Evolutionary conservation across 352 stramenopile genomes (phyloP), one percentile per base, ranked within the genome.

Genomic region (Globisporangium orthogonon): DNA sequence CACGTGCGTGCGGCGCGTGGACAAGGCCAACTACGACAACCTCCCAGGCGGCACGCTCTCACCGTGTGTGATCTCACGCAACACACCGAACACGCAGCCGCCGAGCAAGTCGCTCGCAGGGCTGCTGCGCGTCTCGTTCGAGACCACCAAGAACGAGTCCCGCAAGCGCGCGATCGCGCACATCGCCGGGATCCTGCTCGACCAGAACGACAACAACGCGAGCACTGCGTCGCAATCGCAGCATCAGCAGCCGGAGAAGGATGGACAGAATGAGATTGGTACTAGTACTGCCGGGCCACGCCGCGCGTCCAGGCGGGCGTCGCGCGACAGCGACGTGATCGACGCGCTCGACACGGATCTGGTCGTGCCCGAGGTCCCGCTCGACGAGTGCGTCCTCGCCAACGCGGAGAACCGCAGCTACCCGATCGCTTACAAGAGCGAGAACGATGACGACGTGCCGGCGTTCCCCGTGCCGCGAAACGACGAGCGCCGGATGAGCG

Each of bases 131-230:
- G 58, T 83, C 50, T 73, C 75, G 23, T 67, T 82, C 52, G 58
- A 66, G 17, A 56, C 65, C 4, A 71, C 76, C 13, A 60, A 64
- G 13, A 57, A 69, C 4, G 73, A 70, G 7, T 11, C 4, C 2
- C 52, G 45, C 49, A 74, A 54, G 70, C 70, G 4, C 54, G 70
- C 31, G 57, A 66, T 41, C 48, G 56, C 83, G 7, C 74, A 82
- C 53, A 72, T 89, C 9, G 79, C 86, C 52, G 78, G 80, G 52
- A 52, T 66, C n/a, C 50, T 89, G 46, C 56, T 86, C 11, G 77
- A 75, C 10, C 66, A 68, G 41, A 45, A 67, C 15, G 44, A 51
- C 17, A 13, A 10, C 13, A 11, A 7, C 11, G 3, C 15, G 11
- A 28, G 28, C 28, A n/a, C 17, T 13, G 44, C 18, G 18, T 50